Base-by-base conservation (phyloP, 2,329 filamentous ascomycete species). In the Colletotrichum godetiae region DNA sequence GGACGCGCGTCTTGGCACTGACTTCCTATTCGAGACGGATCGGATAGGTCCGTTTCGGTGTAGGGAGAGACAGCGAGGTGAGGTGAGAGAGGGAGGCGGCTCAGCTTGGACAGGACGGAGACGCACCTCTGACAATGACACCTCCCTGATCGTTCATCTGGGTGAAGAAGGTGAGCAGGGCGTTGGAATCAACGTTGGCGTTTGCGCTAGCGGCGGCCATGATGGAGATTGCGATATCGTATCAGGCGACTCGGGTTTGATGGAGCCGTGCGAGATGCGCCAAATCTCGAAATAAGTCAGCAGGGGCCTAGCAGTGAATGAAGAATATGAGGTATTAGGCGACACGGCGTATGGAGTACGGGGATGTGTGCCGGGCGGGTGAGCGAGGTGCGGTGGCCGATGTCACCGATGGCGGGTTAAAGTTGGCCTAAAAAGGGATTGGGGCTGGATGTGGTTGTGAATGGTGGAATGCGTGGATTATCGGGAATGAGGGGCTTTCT, bases 61-160 rank as follows among this genome's bases (percentile, higher is more conserved):
- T 63, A 58, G 13, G 52, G 60, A 33, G 56, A 72, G 56, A 72
- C 29, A 49, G 35, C 55, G 65, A 68, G 53, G 53, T 35, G 70
- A 70, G 42, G 59, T 19, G 60, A 42, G 55, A 72, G 27, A 46
- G 35, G 55, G 64, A 67, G 37, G 53, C 65, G 42, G 59, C 49
- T 56, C 55, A 37, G 46, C 70, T 69, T 46, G 66, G 66, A 64
- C 55, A 27, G n/a, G 42, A 31, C 46, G 53, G 53, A 22, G 8
- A 73, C 78, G 56, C 75, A 88, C 88, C 87, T 82, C 80, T 82
- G 57, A 90, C 86, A 59, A 90, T 80, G 66, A 86, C 77, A 61
- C 82, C 82, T 46, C 85, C 87, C 75, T 86, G 81, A 72, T 82
- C 82, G 68, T 84, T 84, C 82, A 88, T 86, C 72, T 82, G 76